A percentile compares a stretch with the other conserved stretches of the same genome.
phyloP scores from a whole-genome alignment of 2,329 filamentous ascomycete genomes.

The Neonectria ditissima region DNA sequence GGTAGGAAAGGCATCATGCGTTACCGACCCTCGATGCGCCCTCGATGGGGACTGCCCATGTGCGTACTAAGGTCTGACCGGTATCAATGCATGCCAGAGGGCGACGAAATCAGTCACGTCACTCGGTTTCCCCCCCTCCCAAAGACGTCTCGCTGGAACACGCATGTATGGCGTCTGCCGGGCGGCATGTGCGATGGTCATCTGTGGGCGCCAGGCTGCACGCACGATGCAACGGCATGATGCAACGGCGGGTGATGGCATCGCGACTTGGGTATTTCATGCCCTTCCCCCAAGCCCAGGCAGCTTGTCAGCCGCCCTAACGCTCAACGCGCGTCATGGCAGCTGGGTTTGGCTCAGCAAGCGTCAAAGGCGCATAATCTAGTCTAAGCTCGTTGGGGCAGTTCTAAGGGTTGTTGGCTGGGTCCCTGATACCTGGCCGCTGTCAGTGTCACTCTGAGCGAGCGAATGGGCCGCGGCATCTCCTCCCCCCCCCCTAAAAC shows the following conservation, averaged over 20 bases:
- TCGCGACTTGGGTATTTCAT: background rate
- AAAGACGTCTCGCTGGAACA: background rate
- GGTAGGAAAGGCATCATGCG: slow-evolving; percentile 21
- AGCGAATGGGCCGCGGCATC: slow-evolving; percentile 12
- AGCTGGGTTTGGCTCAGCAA: background rate
- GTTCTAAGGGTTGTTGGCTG: background rate
- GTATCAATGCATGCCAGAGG: background rate
- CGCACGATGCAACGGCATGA: slow-evolving; percentile 21
- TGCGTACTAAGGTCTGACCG: too few relatives aligned
- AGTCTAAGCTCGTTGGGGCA: background rate
- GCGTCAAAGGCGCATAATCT: background rate
- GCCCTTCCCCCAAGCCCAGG: background rate
- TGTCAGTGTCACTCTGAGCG: background rate
- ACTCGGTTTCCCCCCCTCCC: too few relatives aligned
- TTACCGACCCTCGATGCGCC: background rate
- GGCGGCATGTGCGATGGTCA: slow-evolving; percentile 23
- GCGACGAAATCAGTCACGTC: too few relatives aligned
- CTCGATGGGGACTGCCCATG: background rate
- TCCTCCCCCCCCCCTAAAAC: background rate
- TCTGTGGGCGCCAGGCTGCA: slow-evolving; percentile 4
- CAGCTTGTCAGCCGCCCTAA: background rate
- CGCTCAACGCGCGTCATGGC: background rate
- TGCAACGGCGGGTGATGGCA: slow-evolving; percentile 13
- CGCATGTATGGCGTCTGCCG: slow-evolving; percentile 20
- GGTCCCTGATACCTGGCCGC: background rate